Percentiles rank a stretch among this genome's conserved stretches.
phyloP scores from a whole-genome alignment of 345 rosid species.

The Moringa oleifera region DNA sequence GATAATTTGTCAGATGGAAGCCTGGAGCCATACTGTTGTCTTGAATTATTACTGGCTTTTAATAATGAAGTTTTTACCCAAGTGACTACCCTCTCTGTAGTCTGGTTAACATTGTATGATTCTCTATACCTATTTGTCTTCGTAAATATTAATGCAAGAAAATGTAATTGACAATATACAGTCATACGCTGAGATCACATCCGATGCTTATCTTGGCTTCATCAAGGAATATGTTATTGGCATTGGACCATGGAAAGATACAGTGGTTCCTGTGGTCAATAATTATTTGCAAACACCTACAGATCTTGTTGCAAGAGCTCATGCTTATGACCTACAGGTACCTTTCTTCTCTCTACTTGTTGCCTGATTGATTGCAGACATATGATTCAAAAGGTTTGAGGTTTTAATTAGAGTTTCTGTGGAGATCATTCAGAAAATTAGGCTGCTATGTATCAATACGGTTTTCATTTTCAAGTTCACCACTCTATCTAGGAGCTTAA shows the following conservation, averaged over 20 bases:
- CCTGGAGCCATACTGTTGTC: no score
- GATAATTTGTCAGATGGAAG: no score
- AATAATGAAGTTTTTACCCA: neutral
- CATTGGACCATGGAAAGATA: slow-evolving; percentile 99
- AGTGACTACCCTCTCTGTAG: neutral
- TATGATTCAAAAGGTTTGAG: no score
- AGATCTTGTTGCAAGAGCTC: slow-evolving; percentile 87
- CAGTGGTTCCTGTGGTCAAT: slow-evolving; percentile 61
- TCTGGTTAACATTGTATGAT: neutral
- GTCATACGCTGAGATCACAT: slow-evolving; percentile 86
- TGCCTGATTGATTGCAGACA: neutral
- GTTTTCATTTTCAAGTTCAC: neutral
- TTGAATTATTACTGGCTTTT: neutral
- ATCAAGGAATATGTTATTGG: slow-evolving; percentile 79
- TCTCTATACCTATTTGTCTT: neutral
- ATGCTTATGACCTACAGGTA: slow-evolving; percentile 75
- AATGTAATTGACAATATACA: slow-evolving; percentile 29
- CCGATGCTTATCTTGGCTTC: slow-evolving; percentile 65
- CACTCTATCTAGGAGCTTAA: neutral
- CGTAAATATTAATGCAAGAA: slow-evolving; percentile 8
- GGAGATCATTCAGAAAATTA: no score
- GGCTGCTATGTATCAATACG: no score
- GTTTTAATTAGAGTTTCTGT: no score
- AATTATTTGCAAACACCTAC: slow-evolving; percentile 63
- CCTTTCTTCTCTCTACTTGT: neutral